Evolutionary conservation across 306 rosid species (phyloP), one percentile per base, ranked within the genome.

Genomic region (Datisca glomerata): DNA sequence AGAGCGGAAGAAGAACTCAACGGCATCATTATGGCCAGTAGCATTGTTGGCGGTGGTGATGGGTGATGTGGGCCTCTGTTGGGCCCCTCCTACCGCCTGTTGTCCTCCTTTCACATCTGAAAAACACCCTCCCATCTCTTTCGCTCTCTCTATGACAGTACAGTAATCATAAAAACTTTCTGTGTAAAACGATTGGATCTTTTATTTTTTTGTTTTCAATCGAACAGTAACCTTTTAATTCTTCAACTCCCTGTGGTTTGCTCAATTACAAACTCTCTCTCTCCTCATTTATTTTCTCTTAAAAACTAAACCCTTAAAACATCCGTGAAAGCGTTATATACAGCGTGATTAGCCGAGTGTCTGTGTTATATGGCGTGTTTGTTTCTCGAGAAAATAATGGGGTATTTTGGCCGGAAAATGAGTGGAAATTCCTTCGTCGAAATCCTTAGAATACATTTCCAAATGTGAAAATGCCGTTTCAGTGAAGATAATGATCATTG

Each of bases 81-180:
- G 66, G 36, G 25, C 39, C 43, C 65, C 86, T 1, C 95, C 93
- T 3, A 80, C 69, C 0, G 68, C 93, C 2, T 67, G 63, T 43
- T 62, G 65, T 2, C 82, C 96, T 17, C 89, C 96, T 14, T 55
- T 25, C 28, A 60, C 18, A 35, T 85, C 96, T 1, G 96, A 80
- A n/a, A 56, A 59, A 22, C 94, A 84, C 3, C 69, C 67, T 29
- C 94, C 94, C 86, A 84, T 75, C 46, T 16, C 34, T 32, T 7
- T 13, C 53, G 53, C 29, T 14, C 7, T 40, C 33, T 8, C 33
- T 8, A 42, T 12, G 34, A 7, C 45, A 17, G 33, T 28, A 6
- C 33, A 28, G 11, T 6, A 8, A 28, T 6, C 7, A 28, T 28
- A 28, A 1, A 1, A 6, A 8, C 11, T 12, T 28, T 12, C 33